Conservation (phyloP, 179 eudicot species). For the Vitellaria paradoxa region DNA sequence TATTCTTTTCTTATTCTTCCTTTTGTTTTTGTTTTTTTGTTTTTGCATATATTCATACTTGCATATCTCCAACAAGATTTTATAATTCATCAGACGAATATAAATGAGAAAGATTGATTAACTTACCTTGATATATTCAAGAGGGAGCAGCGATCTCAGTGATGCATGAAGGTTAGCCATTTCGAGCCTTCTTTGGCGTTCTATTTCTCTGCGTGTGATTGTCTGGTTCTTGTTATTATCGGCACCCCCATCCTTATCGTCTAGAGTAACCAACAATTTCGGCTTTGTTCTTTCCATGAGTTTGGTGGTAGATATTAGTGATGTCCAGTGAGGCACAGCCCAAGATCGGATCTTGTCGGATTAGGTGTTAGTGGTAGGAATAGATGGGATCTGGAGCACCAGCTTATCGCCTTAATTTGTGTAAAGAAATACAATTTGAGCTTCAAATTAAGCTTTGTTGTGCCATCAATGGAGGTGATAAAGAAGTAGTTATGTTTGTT, state of each 20-base stretch:
- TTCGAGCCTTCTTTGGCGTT: slow-evolving; percentile 41
- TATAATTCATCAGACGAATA: no score
- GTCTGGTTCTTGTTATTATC: slow-evolving; percentile 21
- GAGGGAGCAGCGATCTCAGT: slow-evolving; percentile 37
- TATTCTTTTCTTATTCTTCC: no score
- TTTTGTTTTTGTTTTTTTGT: no score
- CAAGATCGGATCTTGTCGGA: slow-evolving; percentile 15
- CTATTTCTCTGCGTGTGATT: slow-evolving; percentile 33
- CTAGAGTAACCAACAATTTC: no score
- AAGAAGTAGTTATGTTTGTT: slow-evolving; percentile 14
- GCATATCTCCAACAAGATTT: no score
- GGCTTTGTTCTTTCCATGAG: not conserved
- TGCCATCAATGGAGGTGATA: not conserved
- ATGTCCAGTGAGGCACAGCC: slow-evolving; percentile 2
- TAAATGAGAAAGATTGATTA: no score
- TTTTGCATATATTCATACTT: no score
- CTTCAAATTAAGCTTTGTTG: not conserved
- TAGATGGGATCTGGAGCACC: slow-evolving; percentile 30
- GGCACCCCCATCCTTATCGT: not conserved
- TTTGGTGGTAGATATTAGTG: not conserved
- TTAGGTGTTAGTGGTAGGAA: slow-evolving; percentile 4
- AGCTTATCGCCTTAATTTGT: slow-evolving; percentile 33
- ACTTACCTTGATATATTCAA: slow-evolving; percentile 20
- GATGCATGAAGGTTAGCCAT: slow-evolving; percentile 39
- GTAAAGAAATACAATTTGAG: slow-evolving; percentile 5